Evolutionary conservation across 495 filamentous ascomycete species (phyloP), one percentile per base, ranked within the genome.

Genomic region (Tricharina praecox): DNA sequence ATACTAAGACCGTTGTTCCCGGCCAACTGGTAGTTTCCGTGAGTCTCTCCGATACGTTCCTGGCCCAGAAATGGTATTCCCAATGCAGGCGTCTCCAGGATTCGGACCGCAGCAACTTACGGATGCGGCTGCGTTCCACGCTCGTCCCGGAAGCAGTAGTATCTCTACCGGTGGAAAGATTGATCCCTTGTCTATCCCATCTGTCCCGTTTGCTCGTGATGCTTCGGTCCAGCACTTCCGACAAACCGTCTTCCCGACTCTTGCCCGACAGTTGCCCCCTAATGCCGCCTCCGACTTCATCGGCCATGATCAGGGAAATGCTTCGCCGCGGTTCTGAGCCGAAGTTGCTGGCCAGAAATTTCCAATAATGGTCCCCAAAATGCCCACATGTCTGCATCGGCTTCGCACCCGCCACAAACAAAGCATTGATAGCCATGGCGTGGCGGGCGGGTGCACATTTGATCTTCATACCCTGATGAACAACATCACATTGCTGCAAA

Each of bases 321-420:
- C 92, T 18, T 96, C 90, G 8, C 92, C 90, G 18, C 93, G 93
- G 63, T 86, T 85, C 59, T 81, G 86, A n/a, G n/a, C n/a, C n/a
- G n/a, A n/a, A n/a, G n/a, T n/a, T n/a, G n/a, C n/a, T n/a, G n/a
- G n/a, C n/a, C n/a, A n/a, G n/a, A n/a, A n/a, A n/a, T n/a, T n/a
- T n/a, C n/a, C n/a, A n/a, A n/a, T n/a, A n/a, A n/a, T n/a, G n/a
- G n/a, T n/a, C n/a, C n/a, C n/a, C n/a, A n/a, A n/a, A n/a, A n/a
- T n/a, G n/a, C n/a, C n/a, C n/a, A n/a, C n/a, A n/a, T n/a, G n/a
- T n/a, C n/a, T n/a, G n/a, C n/a, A n/a, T n/a, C n/a, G n/a, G n/a
- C n/a, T n/a, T n/a, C n/a, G n/a, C n/a, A n/a, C n/a, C n/a, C n/a
- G n/a, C n/a, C n/a, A n/a, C n/a, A n/a, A n/a, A n/a, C n/a, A n/a